These are phyloP conservation scores for Drechslera avenae DNA, from an alignment of 2,329 filamentous ascomycete genomes.

Conservation along the genomic window DNA sequence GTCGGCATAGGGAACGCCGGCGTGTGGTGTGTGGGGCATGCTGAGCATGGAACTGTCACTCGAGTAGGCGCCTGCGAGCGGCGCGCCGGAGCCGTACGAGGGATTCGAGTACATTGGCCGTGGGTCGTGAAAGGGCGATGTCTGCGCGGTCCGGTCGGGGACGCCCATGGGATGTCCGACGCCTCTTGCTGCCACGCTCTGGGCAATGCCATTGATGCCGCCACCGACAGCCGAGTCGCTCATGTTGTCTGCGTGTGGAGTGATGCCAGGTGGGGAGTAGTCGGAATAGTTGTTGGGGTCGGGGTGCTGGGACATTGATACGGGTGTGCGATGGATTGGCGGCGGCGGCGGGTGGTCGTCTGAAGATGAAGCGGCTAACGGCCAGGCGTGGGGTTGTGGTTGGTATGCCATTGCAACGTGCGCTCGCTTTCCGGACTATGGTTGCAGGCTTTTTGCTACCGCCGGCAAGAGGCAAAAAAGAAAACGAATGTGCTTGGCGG, in stretches of 20 bases:
- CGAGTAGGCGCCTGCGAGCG: constrained; percentile 43
- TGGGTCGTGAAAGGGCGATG: constrained; percentile 35
- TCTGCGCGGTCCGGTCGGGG: constrained; percentile 27
- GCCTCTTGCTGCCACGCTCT: constrained; percentile 61
- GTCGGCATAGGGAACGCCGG: constrained; percentile 58
- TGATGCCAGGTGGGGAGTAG: constrained; percentile 50
- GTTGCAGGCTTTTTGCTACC: constrained; percentile 7
- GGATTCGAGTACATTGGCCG: constrained; percentile 32
- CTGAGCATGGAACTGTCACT: constrained; percentile 54
- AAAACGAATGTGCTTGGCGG: constrained; percentile 7
- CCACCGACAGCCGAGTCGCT: constrained; percentile 64
- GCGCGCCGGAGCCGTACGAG: constrained; percentile 27
- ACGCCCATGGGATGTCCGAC: constrained; percentile 32
- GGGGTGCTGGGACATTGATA: constrained; percentile 36
- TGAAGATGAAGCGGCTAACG: constrained; percentile 20
- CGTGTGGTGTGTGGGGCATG: constrained; percentile 48
- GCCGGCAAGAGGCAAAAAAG: constrained; percentile 10
- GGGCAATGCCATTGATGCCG: constrained; percentile 71
- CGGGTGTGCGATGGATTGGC: constrained; percentile 39
- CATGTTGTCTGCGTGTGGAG: constrained; percentile 69
- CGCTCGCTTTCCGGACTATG: neutral
- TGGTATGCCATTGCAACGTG: constrained; percentile 28
- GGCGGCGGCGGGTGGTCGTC: constrained; percentile 43
- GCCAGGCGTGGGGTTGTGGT: constrained; percentile 26
- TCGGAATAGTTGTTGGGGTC: constrained; percentile 43